phyloP scores from a whole-genome alignment of 2,329 filamentous ascomycete genomes.

The Arthrobotrys entomopaga region DNA sequence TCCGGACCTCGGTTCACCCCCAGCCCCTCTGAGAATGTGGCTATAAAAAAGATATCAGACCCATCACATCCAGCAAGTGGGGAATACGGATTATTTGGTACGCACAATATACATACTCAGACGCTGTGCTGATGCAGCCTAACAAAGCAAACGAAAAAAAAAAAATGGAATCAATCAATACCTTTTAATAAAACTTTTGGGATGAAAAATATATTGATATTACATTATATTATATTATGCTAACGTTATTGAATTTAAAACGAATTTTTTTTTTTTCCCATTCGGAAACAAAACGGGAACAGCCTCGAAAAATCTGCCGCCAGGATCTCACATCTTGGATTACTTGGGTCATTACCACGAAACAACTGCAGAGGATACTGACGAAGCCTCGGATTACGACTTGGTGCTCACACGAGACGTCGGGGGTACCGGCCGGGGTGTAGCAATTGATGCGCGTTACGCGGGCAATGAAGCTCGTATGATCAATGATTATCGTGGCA shows the following conservation, averaged over 20 bases:
- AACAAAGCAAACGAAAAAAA: conserved; percentile 9
- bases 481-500: conserved; percentile 74
- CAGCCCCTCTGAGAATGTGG: conserved; percentile 52
- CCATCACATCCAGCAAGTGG: conserved; percentile 41
- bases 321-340: conserved; percentile 70
- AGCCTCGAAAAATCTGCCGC: conserved; percentile 67
- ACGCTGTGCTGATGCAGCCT: conserved; percentile 47
- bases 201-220: too few species aligned
- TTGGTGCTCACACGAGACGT: conserved; percentile 70
- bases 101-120: conserved; percentile 12
- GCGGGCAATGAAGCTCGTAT: conserved; percentile 74
- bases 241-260: conserved; percentile 27
- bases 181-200: conserved; percentile 15
- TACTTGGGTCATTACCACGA: conserved; percentile 72
- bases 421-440: conserved; percentile 61
- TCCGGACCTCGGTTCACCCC: conserved; percentile 38
- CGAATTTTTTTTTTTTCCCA: conserved; percentile 5
- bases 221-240: background rate
- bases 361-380: conserved; percentile 56
- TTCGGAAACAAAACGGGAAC: conserved; percentile 10
- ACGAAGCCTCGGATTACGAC: conserved; percentile 71
- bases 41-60: conserved; percentile 52
- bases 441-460: conserved; percentile 71
- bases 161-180: too few species aligned
- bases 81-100: conserved; percentile 54